Conservation (phyloP, 1,284 basidiomycete genomes). For the Lentinula novae-zelandiae region DNA sequence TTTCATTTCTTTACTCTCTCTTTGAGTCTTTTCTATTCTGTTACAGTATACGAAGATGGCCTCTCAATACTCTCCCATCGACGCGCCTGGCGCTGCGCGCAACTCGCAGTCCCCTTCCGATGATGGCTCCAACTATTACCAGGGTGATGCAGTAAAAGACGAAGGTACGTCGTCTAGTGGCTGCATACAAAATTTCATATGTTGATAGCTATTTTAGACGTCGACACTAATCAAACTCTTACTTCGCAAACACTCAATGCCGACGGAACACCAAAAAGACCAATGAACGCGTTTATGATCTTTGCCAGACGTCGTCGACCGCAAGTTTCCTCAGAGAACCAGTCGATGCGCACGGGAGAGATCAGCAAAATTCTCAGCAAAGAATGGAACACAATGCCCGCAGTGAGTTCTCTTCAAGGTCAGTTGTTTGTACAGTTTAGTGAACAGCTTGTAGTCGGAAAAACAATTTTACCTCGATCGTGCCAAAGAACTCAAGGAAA, state of each 20-base stretch:
- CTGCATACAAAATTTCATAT: neutral
- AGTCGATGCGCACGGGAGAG: constrained; percentile 81
- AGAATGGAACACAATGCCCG: constrained; percentile 41
- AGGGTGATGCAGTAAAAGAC: constrained; percentile 2
- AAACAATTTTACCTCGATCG: constrained; percentile 84
- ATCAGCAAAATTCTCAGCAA: constrained; percentile 41
- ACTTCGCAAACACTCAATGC: constrained; percentile 76
- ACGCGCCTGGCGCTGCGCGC: neutral
- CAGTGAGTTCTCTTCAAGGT: constrained; percentile 6
- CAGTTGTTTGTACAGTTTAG: constrained; percentile 10
- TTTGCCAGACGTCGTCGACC: constrained; percentile 78
- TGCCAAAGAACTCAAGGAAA: constrained; percentile 78
- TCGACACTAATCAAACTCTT: constrained; percentile 50
- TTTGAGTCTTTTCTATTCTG: neutral
- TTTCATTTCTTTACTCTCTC: neutral
- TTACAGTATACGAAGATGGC: neutral
- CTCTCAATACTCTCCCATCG: neutral
- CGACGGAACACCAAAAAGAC: constrained; percentile 80
- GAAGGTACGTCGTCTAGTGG: constrained; percentile 4
- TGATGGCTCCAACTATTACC: constrained; percentile 11
- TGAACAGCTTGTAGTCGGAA: constrained; percentile 45
- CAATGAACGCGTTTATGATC: constrained; percentile 91
- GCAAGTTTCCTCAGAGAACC: constrained; percentile 76
- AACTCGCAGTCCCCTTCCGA: constrained; percentile 7
- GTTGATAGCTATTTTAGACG: constrained; percentile 17